Evolutionary conservation across 225 moss, liverwort and hornwort genomes (phyloP).

Genomic region (Pseudoscleropodium purum): DNA sequence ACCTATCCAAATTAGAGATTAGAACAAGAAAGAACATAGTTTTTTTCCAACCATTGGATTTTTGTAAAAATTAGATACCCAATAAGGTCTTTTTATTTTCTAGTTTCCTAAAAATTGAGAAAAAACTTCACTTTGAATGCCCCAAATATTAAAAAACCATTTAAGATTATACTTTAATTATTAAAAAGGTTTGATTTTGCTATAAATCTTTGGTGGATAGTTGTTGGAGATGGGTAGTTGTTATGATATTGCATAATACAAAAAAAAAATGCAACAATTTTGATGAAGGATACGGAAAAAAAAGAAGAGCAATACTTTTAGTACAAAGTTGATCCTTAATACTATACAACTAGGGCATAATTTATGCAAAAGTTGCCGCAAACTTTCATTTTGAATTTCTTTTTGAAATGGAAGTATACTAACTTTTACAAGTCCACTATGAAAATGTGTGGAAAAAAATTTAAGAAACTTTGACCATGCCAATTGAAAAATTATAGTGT

Average conservation of each 20-base stretch:
- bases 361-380: accelerated
- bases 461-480: not conserved
- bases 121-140: not conserved
- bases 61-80: not conserved
- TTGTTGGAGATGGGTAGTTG: not conserved
- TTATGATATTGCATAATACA: not conserved
- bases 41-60: too few species aligned
- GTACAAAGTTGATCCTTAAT: not conserved
- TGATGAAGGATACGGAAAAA: not conserved
- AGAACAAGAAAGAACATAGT: not conserved
- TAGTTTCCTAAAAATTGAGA: not conserved
- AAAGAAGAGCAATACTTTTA: not conserved
- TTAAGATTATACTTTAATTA: not conserved
- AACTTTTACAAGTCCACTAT: not conserved
- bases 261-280: not conserved
- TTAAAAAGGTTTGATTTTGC: too few species aligned
- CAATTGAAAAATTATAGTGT: not conserved
- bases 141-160: accelerated
- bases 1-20: not conserved
- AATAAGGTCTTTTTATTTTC: not conserved
- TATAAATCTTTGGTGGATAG: not conserved
- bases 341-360: not conserved
- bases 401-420: not conserved
- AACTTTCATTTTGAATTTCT: accelerated
- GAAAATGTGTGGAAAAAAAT: not conserved